Base-by-base conservation (phyloP, 345 rosid species). In the Cardiospermum halicacabum region DNA sequence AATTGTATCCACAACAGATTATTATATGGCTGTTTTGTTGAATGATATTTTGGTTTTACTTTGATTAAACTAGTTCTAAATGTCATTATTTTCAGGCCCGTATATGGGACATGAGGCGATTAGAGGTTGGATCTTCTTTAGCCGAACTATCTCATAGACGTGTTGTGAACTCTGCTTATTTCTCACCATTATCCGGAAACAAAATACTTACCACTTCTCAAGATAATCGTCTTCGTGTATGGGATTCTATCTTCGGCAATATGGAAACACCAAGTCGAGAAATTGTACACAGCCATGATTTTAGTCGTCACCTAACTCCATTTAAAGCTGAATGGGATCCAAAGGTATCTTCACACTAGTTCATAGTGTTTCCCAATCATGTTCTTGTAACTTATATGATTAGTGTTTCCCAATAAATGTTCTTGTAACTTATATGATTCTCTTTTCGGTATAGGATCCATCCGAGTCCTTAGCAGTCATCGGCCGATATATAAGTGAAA, bases 261-360 rank as follows among this genome's bases (percentile, higher is more conserved):
- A 69, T 91, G 83, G 97, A 85, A 18, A 65, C 65, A 7, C 96
- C 97, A n/a, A 91, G 91, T 79, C 81, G 97, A 70, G 99, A 94
- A 81, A 94, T 94, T 53, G 97, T 94, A 39, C 97, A 94, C 74
- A 94, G 99, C 70, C 96, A 94, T 78, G 99, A 94, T 77, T 94
- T 91, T 61, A 94, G 87, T 79, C 79, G 96, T 54, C 91, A 94
- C 72, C 82, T 89, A 64, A 94, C 97, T 21, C 95, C 97, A 27
- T 94, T 91, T 62, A 85, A 89, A 67, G 99, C 92, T 77, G 99
- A 93, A 74, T 94, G 99, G 99, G 99, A 94, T 81, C 97, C 97
- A 15, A 91, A 87, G 97, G 99, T 91, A 48, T 64, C 75, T 34
- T 27, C 59, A 58, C 22, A n/a, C n/a, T n/a, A n/a, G n/a, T n/a